Evolutionary conservation across 495 filamentous ascomycete species (phyloP), one percentile per base, ranked within the genome.

Genomic region (Talaromyces nanjingensis): DNA sequence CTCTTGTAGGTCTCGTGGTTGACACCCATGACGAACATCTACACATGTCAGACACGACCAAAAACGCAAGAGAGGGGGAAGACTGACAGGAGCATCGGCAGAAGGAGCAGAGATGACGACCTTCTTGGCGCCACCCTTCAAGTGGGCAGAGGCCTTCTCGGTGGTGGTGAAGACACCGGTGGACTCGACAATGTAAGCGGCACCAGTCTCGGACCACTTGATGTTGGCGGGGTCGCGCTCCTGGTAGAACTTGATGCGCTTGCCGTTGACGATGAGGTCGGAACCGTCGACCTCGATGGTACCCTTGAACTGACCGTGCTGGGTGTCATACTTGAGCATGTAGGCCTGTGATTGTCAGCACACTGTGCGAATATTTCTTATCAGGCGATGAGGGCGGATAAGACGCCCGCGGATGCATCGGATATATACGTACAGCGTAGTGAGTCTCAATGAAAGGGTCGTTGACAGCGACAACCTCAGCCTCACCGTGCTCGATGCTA

Each of bases 61-160:
- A 4, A 20, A 2, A 24, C 16, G 7, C 5, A 62, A 12, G 5
- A 9, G 18, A 42, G 16, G 8, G 24, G 5, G 4, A 61, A 5
- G 16, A 62, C 60, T 62, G 25, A 62, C 60, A 72, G 94, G 93
- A 71, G 94, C 96, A 86, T 98, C 94, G 65, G 92, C 92, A 69
- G 94, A 98, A 69, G 94, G 94, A 72, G 94, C 94, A 71, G 94
- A 98, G 88, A 98, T 98, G 84, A 98, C 84, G 78, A 98, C 94
- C 85, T 97, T 96, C 91, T 97, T 98, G 76, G 94, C 94, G 77
- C 94, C 94, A 74, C 94, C 94, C 86, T 94, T 93, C 86, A 98
- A 86, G 83, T 98, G 94, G 71, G 88, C 89, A 71, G 84, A 84
- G 74, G 94, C 94, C 89, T 96, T 96, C 64, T 97, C 94, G 67